A percentile compares a stretch with the other conserved stretches of the same genome.
These are phyloP conservation scores for Pythium graminicola DNA, from an alignment of 352 stramenopile genomes.

Conservation along the genomic window DNA sequence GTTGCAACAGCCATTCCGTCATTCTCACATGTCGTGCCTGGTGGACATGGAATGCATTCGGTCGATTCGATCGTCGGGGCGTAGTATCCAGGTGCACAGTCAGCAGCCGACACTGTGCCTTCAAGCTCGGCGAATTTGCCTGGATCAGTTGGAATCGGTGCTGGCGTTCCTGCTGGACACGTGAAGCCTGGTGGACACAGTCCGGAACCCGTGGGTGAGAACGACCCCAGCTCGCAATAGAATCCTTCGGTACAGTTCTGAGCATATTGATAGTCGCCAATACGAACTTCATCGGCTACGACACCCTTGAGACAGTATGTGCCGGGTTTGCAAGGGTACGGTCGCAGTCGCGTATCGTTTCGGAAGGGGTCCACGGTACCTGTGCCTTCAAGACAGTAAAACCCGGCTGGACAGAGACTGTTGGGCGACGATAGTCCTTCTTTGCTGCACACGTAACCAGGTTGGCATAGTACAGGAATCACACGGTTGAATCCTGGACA, in stretches of 20 bases:
- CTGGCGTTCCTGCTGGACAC: constrained; percentile 90
- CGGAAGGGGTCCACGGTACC: constrained; percentile 92
- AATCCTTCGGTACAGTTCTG: constrained; percentile 94
- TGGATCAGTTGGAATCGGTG: constrained; percentile 88
- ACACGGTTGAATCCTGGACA: constrained; percentile 91
- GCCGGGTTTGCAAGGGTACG: constrained; percentile 92
- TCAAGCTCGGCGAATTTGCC: constrained; percentile 89
- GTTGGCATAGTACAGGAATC: constrained; percentile 87
- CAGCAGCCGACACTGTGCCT: constrained; percentile 86
- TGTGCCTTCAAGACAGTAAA: constrained; percentile 94
- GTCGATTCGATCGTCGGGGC: constrained; percentile 94
- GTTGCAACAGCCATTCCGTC: constrained; percentile 84
- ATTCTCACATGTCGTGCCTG: constrained; percentile 88
- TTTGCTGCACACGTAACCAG: constrained; percentile 91
- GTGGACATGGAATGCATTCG: constrained; percentile 89
- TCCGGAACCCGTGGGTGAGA: constrained; percentile 88
- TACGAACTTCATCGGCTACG: constrained; percentile 80
- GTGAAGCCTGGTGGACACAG: constrained; percentile 92
- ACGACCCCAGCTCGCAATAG: constrained; percentile 93
- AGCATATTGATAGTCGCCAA: constrained; percentile 85
- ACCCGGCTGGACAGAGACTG: constrained; percentile 90
- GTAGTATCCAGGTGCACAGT: constrained; percentile 94
- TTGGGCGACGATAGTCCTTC: constrained; percentile 83
- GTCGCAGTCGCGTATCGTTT: constrained; percentile 94
- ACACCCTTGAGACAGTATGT: constrained; percentile 95